These are phyloP conservation scores for Austroboletus novae-zelandiae DNA, from an alignment of 1,284 basidiomycete genomes.

Conservation along the genomic window DNA sequence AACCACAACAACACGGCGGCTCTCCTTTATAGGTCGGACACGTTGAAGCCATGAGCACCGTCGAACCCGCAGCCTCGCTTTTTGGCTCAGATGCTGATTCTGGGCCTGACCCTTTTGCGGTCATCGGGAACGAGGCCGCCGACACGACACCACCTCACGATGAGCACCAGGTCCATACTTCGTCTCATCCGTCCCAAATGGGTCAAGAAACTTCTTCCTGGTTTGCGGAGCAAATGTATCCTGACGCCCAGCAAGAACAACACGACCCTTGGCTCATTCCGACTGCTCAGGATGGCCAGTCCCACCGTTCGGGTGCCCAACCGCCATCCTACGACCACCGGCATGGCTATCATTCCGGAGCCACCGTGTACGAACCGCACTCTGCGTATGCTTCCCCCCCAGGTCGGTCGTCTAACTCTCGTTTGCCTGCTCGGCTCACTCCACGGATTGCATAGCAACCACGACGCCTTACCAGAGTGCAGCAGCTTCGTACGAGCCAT, in stretches of 20 bases:
- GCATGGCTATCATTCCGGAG: conserved; percentile 29
- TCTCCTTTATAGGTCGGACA: conserved; percentile 20
- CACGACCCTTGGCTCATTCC: conserved; percentile 31
- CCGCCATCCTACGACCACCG: conserved; percentile 24
- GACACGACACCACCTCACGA: conserved; percentile 26
- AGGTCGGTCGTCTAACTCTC: conserved; percentile 23
- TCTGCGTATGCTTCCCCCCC: conserved; percentile 11
- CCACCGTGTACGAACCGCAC: conserved; percentile 24
- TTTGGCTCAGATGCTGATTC: conserved; percentile 62
- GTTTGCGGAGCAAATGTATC: conserved; percentile 32
- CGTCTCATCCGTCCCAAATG: conserved; percentile 28
- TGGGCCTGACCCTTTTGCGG: conserved; percentile 63
- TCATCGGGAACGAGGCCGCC: conserved; percentile 44
- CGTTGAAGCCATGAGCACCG: conserved; percentile 52
- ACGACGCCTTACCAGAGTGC: conserved; percentile 9
- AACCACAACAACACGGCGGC: conserved; percentile 11
- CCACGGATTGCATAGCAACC: conserved; percentile 11
- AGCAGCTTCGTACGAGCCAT: conserved; percentile 17
- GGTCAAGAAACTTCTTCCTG: conserved; percentile 35
- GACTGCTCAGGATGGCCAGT: conserved; percentile 17
- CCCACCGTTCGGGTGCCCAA: conserved; percentile 12
- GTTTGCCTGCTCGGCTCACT: conserved; percentile 4
- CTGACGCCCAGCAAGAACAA: conserved; percentile 25
- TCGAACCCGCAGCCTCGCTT: conserved; percentile 75
- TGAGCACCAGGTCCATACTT: conserved; percentile 19